Evolutionary conservation across 2,329 filamentous ascomycete genomes (phyloP).

Genomic region (Ophiostoma tasmaniense): DNA sequence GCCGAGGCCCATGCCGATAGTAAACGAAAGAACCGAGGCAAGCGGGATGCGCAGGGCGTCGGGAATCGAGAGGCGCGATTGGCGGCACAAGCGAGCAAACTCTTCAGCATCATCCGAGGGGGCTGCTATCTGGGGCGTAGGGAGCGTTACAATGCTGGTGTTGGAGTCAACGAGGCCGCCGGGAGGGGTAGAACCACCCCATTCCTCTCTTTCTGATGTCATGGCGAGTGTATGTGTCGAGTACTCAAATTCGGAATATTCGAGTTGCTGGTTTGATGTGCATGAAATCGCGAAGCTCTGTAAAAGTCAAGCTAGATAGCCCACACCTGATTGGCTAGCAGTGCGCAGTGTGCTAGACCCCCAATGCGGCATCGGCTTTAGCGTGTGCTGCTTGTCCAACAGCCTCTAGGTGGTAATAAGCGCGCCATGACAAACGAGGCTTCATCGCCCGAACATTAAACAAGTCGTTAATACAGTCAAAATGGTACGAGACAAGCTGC

Average conservation of each 20-base stretch:
- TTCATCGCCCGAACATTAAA: background rate
- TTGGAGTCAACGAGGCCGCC: background rate
- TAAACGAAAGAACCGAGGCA: constrained; percentile 54
- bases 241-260: too few relatives aligned
- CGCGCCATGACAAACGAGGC: background rate
- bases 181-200: background rate
- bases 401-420: background rate
- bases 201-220: background rate
- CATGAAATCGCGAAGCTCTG: background rate
- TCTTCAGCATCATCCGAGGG: background rate
- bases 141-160: background rate
- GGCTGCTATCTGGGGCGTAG: background rate
- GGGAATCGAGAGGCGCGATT: constrained; percentile 52
- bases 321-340: background rate
- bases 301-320: background rate
- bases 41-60: constrained; percentile 57
- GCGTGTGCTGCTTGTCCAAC: background rate
- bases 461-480: background rate
- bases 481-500: background rate
- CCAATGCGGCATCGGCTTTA: background rate
- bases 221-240: background rate
- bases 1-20: constrained; percentile 63
- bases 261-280: background rate
- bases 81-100: constrained; percentile 27
- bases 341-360: background rate